phyloP scores from a whole-genome alignment of 805 yeast genomes.

The Saccharomycopsis microspora region DNA sequence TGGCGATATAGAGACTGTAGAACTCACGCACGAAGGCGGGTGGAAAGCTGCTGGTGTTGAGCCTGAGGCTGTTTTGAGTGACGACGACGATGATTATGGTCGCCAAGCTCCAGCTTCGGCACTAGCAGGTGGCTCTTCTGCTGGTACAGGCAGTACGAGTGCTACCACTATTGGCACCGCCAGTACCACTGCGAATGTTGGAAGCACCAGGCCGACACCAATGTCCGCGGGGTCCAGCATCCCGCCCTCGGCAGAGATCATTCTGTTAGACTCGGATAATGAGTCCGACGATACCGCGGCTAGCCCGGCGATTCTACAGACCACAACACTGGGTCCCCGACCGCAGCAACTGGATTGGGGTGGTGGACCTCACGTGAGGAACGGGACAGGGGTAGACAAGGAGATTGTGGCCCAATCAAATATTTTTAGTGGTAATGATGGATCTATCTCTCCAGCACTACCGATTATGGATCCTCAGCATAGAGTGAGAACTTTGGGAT shows the following conservation, averaged over 20 bases:
- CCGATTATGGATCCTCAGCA: no score
- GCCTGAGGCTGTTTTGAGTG: not conserved
- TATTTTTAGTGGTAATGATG: no score
- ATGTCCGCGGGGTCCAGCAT: conserved; percentile 5
- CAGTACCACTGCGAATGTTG: not conserved
- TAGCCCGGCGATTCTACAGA: no score
- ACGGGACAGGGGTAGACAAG: no score
- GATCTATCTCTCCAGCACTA: no score
- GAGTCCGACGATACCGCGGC: conserved; percentile 21
- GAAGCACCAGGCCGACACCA: not conserved
- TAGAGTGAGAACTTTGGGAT: no score
- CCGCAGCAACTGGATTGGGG: no score
- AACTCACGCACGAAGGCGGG: conserved; percentile 56
- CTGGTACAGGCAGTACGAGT: not conserved
- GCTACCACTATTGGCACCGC: not conserved
- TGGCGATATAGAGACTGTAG: conserved; percentile 52
- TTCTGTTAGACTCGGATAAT: conserved; percentile 27
- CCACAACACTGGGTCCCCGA: no score
- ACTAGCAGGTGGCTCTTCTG: not conserved
- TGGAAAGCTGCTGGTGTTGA: conserved; percentile 34
- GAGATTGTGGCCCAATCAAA: no score
- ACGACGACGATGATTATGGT: not conserved
- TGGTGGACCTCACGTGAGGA: no score
- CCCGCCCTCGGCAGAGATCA: conserved; percentile 15
- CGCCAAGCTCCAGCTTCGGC: not conserved